A percentile compares a stretch with the other conserved stretches of the same genome.
phyloP scores from a whole-genome alignment of 495 filamentous ascomycete genomes.

The Pyrenopolyporus hunteri region DNA sequence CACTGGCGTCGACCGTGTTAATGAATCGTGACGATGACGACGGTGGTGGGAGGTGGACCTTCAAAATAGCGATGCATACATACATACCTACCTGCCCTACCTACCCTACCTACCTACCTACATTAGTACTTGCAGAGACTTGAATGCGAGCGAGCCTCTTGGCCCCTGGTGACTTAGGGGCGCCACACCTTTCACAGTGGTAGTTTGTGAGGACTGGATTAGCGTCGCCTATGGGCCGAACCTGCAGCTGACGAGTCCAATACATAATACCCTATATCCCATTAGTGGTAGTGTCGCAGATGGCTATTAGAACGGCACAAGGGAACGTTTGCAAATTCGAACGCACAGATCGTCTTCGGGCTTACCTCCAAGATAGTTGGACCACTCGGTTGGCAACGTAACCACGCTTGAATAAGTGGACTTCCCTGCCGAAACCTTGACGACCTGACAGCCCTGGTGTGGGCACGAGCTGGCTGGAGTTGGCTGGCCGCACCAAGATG shows the following conservation, averaged over 20 bases:
- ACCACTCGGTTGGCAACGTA: conserved; percentile 37
- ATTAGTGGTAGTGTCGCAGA: neutral
- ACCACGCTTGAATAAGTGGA: conserved; percentile 31
- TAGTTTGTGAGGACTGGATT: conserved; percentile 23
- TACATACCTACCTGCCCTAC: too few species aligned
- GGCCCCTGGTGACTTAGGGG: conserved; percentile 8
- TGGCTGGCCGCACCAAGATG: conserved; percentile 21
- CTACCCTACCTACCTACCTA: too few species aligned
- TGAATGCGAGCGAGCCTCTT: conserved; percentile 26
- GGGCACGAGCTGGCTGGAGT: conserved; percentile 19
- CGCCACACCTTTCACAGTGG: conserved; percentile 30
- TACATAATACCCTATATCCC: neutral
- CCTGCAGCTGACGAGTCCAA: conserved; percentile 26
- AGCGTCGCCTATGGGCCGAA: conserved; percentile 28
- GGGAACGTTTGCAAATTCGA: conserved; percentile 18
- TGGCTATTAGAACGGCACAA: conserved; percentile 3
- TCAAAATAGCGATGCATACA: conserved; percentile 24
- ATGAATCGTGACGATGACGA: conserved; percentile 38
- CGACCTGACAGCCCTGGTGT: conserved; percentile 17
- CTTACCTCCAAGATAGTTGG: conserved; percentile 27
- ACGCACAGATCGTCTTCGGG: conserved; percentile 34
- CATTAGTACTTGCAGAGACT: conserved; percentile 21
- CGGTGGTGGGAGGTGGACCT: conserved; percentile 20
- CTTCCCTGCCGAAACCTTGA: conserved; percentile 24
- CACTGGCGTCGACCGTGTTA: conserved; percentile 26